Evolutionary conservation across 306 rosid species (phyloP).

Genomic region (Acacia confusa): DNA sequence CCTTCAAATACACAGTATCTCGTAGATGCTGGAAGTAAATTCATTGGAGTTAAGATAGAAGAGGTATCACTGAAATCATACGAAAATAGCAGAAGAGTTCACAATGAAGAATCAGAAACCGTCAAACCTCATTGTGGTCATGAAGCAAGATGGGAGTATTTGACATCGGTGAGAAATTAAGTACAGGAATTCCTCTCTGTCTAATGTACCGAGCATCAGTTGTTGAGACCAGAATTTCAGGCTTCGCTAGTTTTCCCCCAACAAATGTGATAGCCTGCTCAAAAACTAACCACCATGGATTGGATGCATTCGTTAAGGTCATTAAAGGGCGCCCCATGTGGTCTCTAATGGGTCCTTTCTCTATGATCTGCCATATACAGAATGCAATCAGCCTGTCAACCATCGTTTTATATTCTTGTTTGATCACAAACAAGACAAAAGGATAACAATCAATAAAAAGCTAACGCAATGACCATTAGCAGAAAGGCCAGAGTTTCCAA

Average conservation of each 20-base stretch:
- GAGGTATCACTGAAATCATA: background rate
- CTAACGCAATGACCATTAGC: conserved; percentile 12
- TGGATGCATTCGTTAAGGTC: conserved; percentile 71
- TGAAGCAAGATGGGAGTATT: conserved; percentile 91
- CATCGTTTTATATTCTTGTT: background rate
- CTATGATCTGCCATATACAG: conserved; percentile 49
- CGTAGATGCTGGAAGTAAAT: conserved; percentile 62
- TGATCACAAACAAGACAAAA: conserved; percentile 14
- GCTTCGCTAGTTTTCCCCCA: conserved; percentile 80
- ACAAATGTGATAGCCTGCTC: conserved; percentile 60
- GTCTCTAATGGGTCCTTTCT: conserved; percentile 73
- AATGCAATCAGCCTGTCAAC: conserved; percentile 1
- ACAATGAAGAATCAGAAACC: conserved; percentile 12
- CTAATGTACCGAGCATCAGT: conserved; percentile 72
- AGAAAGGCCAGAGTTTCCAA: background rate
- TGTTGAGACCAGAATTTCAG: conserved; percentile 83
- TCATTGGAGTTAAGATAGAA: background rate
- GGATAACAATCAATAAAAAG: conserved; percentile 19
- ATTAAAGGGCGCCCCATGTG: conserved; percentile 61
- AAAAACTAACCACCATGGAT: conserved; percentile 93
- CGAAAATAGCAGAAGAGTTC: background rate
- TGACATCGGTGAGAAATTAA: conserved; percentile 92
- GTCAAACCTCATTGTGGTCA: conserved; percentile 86
- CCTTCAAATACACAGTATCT: conserved; percentile 71
- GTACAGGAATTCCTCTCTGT: conserved; percentile 74